Conservation (phyloP, 2,329 filamentous ascomycete species). For the Coniosporium tulheliwenetii region DNA sequence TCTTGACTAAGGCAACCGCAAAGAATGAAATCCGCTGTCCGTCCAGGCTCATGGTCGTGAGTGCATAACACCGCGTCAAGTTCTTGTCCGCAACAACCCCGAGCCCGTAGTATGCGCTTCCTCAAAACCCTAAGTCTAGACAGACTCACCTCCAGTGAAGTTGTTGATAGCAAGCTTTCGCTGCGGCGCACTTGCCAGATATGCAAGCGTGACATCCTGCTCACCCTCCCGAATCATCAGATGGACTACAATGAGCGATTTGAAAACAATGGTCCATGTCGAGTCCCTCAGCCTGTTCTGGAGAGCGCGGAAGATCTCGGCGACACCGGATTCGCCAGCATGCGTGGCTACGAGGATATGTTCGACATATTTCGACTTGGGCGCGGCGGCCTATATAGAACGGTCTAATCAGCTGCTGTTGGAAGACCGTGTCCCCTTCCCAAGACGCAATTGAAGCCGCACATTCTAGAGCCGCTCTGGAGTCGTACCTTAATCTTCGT, state of each 20-base stretch:
- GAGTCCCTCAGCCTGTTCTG: constrained; percentile 82
- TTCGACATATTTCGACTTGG: constrained; percentile 98
- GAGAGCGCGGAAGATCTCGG: constrained; percentile 85
- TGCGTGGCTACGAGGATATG: constrained; percentile 93
- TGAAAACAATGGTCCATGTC: constrained; percentile 99
- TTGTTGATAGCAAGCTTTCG: constrained; percentile 74
- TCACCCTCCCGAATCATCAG: constrained; percentile 95
- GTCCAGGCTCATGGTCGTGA: too few relatives aligned
- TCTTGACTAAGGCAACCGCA: too few relatives aligned
- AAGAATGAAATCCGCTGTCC: too few relatives aligned
- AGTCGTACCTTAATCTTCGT: constrained; percentile 81
- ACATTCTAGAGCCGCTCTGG: not conserved
- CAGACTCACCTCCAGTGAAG: constrained; percentile 51
- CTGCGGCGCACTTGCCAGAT: constrained; percentile 60
- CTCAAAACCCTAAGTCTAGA: too few relatives aligned
- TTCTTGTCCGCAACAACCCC: too few relatives aligned
- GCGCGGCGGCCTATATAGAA: constrained; percentile 60
- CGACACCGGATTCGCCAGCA: constrained; percentile 84
- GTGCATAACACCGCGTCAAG: too few relatives aligned
- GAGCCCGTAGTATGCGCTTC: too few relatives aligned
- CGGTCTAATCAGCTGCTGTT: too few relatives aligned
- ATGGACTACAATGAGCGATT: constrained; percentile 87
- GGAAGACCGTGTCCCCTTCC: too few relatives aligned
- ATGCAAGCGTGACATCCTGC: constrained; percentile 72
- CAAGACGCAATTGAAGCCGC: too few relatives aligned